Conservation (phyloP, 495 filamentous ascomycete genomes). For the Melanomma pulvis-pyrius region DNA sequence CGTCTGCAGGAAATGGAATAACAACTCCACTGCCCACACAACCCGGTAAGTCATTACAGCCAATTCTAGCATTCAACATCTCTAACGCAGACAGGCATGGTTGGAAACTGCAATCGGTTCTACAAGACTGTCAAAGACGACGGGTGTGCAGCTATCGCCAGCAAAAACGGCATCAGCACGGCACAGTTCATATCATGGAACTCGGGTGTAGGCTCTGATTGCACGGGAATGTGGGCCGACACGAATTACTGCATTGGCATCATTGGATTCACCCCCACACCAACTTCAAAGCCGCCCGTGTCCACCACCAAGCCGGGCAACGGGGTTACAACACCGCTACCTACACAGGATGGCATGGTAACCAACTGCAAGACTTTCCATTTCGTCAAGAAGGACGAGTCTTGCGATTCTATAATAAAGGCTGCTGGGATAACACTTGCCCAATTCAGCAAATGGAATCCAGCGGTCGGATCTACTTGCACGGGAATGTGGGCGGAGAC, state of each 20-base stretch:
- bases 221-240: constrained; percentile 42
- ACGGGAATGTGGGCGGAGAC: neutral
- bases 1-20: no score
- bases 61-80: no score
- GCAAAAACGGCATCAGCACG: neutral
- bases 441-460: constrained; percentile 2
- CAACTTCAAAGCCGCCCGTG: neutral
- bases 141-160: neutral
- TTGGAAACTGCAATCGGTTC: constrained; percentile 13
- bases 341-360: neutral
- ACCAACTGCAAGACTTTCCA: constrained; percentile 4
- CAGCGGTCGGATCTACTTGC: neutral
- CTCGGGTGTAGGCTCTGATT: constrained; percentile 7
- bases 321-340: neutral
- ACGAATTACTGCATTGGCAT: constrained; percentile 42
- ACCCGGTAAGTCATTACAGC: no score
- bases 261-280: constrained; percentile 8
- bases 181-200: constrained; percentile 15
- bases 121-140: constrained; percentile 4
- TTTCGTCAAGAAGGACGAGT: neutral
- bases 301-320: constrained; percentile 7
- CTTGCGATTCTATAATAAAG: neutral
- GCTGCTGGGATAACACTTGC: neutral
- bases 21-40: no score
- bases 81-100: constrained; percentile 8